These are phyloP conservation scores for Skeletonema menzelii DNA, from an alignment of 108 stramenopile species.

Conservation along the genomic window DNA sequence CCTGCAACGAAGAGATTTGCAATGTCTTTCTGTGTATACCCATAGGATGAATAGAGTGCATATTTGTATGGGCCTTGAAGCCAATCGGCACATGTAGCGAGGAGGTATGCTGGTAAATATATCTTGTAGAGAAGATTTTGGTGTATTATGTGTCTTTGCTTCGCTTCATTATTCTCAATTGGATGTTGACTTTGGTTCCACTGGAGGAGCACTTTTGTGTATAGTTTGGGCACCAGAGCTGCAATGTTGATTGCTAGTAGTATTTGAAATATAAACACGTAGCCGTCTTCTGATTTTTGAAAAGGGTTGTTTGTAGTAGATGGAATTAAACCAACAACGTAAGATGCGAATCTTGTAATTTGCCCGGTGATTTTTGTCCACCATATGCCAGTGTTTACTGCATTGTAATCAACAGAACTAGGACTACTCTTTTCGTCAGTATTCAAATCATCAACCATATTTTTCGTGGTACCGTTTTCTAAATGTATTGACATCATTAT, in stretches of 20 bases:
- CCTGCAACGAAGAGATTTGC: slow-evolving; percentile 87
- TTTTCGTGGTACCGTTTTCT: neutral
- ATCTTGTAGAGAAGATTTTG: slow-evolving; percentile 54
- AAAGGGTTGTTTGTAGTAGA: neutral
- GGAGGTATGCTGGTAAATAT: slow-evolving; percentile 91
- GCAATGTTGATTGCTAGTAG: neutral
- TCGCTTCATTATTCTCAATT: slow-evolving; percentile 2
- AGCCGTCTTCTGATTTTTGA: neutral
- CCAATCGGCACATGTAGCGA: slow-evolving; percentile 94
- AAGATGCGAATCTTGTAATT: neutral
- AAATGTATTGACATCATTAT: neutral
- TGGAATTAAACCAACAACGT: neutral
- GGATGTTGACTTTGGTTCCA: slow-evolving; percentile 1
- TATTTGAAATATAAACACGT: neutral
- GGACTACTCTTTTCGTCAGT: neutral
- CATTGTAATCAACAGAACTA: neutral
- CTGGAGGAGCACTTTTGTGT: neutral
- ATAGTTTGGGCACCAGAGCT: neutral
- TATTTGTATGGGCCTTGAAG: slow-evolving; percentile 99
- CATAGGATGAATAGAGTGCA: slow-evolving; percentile 93
- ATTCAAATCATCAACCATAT: neutral
- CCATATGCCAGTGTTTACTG: neutral
- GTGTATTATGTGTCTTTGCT: slow-evolving; percentile 9
- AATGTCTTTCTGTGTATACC: slow-evolving; percentile 83
- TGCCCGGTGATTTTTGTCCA: neutral